Evolutionary conservation across 2,329 filamentous ascomycete genomes (phyloP), one percentile per base, ranked within the genome.

Genomic region (Talaromyces sp.): DNA sequence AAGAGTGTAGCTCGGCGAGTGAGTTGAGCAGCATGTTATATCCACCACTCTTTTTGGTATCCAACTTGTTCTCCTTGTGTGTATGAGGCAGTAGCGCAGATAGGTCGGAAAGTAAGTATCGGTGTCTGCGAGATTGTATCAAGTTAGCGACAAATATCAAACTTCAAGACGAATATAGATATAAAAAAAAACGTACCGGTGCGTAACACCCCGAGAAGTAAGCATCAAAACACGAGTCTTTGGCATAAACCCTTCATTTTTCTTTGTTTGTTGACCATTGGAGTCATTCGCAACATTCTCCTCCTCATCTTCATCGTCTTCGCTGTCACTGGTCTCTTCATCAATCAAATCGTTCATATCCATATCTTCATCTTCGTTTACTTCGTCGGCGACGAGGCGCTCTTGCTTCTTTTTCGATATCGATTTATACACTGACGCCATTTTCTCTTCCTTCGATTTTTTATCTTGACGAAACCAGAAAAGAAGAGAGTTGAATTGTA

Each of bases 51-150:
- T 76, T 92, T 78, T 97, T 97, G 55, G 91, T 94, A 74, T 99
- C 94, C 64, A 97, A 89, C 77, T 99, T 99, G 66, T 89, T 91
- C 73, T 99, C 94, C 78, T 96, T 96, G 70, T 91, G 86, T 64
- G 87, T 87, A 73, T 99, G 94, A 2, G 94, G 94, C 64, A 99
- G 86, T 75, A 99, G 86, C 31, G 88, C 83, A 59, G 91, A 85
- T 50, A 99, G 81, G 70, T 99, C 94, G 69, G 92, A 89, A 62
- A 99, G 82, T 43, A 99, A 81, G 77, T 99, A 94, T 43, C 94
- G 89, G 75, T 97, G 94, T 74, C 93, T 95, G 66, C 22, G 22
- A n/a, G n/a, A 11, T 5, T 10, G 17, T 17, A 58, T 17, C n/a
- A 11, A 51, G n/a, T 21, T 13, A 40, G 50, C 15, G 41, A 36